Evolutionary conservation across 345 rosid genomes (phyloP).

Genomic region (Adansonia digitata): DNA sequence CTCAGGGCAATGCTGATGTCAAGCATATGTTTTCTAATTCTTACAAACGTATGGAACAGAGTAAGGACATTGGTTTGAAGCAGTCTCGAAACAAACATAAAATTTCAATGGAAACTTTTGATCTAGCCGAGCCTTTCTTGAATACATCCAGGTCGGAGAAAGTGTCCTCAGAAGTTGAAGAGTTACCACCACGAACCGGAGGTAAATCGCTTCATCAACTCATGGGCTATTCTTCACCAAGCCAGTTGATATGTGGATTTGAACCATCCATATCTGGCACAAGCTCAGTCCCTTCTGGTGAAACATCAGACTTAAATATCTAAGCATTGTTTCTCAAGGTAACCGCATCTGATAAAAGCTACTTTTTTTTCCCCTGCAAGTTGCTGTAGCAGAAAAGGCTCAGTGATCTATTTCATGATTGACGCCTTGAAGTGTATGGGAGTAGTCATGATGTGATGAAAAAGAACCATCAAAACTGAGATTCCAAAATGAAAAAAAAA

Average conservation of each 20-base stretch:
- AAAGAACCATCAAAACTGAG: background rate
- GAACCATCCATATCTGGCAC: slow-evolving; percentile 13
- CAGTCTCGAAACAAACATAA: slow-evolving; percentile 22
- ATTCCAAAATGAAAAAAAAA: background rate
- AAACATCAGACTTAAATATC: background rate
- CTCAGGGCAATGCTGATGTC: slow-evolving; percentile 2
- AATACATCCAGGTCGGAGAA: slow-evolving; percentile 23
- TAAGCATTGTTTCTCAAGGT: background rate
- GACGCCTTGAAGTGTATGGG: background rate
- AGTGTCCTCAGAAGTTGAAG: slow-evolving; percentile 36
- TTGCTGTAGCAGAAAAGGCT: background rate
- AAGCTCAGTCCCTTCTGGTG: slow-evolving; percentile 2
- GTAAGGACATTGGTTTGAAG: slow-evolving; percentile 21
- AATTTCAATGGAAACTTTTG: slow-evolving; percentile 24
- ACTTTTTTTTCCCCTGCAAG: background rate
- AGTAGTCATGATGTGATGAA: background rate
- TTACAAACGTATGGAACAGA: slow-evolving; percentile 23
- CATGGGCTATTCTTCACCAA: slow-evolving; percentile 82
- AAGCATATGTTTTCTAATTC: slow-evolving; percentile 17
- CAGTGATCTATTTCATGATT: background rate
- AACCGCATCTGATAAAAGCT: background rate
- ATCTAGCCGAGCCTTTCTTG: slow-evolving; percentile 30
- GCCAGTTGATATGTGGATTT: slow-evolving; percentile 42
- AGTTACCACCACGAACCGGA: slow-evolving; percentile 29
- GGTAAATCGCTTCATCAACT: slow-evolving; percentile 73